These are phyloP conservation scores for Hymenotorrendiella dingleyae DNA, from an alignment of 2,329 filamentous ascomycete genomes.

Conservation along the genomic window DNA sequence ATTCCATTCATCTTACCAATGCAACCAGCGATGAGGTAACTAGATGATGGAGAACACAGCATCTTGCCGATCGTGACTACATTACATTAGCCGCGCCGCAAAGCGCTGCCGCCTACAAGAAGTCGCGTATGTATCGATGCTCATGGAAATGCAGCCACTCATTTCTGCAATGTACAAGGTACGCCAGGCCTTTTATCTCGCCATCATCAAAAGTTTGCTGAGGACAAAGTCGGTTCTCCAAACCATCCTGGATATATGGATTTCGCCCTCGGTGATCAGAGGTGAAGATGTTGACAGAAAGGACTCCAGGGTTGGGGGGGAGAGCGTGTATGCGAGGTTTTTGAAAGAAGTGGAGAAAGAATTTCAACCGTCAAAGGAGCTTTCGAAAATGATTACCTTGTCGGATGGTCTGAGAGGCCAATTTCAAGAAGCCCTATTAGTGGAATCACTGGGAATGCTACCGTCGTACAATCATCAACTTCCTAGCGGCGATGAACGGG, in stretches of 20 bases:
- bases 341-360: slow-evolving; percentile 49
- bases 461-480: slow-evolving; percentile 61
- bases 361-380: slow-evolving; percentile 43
- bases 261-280: slow-evolving; percentile 34
- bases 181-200: slow-evolving; percentile 48
- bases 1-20: slow-evolving; percentile 6
- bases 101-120: slow-evolving; percentile 16
- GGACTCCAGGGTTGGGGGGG: neutral
- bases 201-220: slow-evolving; percentile 50
- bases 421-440: slow-evolving; percentile 46
- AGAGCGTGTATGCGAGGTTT: slow-evolving; percentile 38
- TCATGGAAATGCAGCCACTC: slow-evolving; percentile 40
- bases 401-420: slow-evolving; percentile 47
- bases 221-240: slow-evolving; percentile 54
- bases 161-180: slow-evolving; percentile 52
- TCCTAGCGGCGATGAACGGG: slow-evolving; percentile 52
- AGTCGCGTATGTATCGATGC: slow-evolving; percentile 28
- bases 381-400: slow-evolving; percentile 37
- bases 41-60: slow-evolving; percentile 17
- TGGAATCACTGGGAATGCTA: slow-evolving; percentile 54
- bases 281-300: slow-evolving; percentile 15
- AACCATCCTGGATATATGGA: slow-evolving; percentile 50
- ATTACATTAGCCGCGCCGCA: slow-evolving; percentile 19
- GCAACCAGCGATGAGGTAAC: slow-evolving; percentile 4
- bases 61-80: slow-evolving; percentile 11